A percentile compares a stretch with the other conserved stretches of the same genome.
phyloP scores from a whole-genome alignment of 2,329 filamentous ascomycete species.

The Lasiodiplodia sp. region DNA sequence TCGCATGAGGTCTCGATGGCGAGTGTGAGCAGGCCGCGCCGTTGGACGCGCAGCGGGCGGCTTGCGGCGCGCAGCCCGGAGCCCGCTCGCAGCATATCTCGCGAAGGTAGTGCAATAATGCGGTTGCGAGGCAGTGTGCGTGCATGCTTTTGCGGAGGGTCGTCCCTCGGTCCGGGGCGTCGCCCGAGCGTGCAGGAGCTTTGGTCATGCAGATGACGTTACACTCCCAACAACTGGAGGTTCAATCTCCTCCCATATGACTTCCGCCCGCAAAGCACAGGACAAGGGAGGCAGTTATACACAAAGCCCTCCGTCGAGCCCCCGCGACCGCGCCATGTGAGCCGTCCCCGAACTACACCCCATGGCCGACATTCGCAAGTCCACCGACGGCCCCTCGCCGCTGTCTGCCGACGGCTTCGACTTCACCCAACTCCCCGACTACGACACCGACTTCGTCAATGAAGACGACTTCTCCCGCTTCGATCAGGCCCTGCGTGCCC shows the following conservation, averaged over 20 bases:
- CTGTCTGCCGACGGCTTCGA: conserved; percentile 72
- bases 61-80: neutral
- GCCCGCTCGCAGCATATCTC: conserved; percentile 14
- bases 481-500: conserved; percentile 79
- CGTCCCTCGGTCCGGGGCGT: conserved; percentile 1
- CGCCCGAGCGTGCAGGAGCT: neutral
- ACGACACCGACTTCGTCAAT: conserved; percentile 77
- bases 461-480: conserved; percentile 79
- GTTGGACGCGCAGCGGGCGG: conserved; percentile 4
- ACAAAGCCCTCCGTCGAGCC: conserved; percentile 7
- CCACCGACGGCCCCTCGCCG: conserved; percentile 64
- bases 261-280: neutral
- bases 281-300: conserved; percentile 18
- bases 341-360: neutral
- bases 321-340: conserved; percentile 22
- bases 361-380: conserved; percentile 55
- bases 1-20: conserved; percentile 90
- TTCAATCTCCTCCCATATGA: neutral
- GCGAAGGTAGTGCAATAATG: neutral
- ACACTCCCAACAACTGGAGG: neutral
- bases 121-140: neutral
- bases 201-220: neutral
- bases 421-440: conserved; percentile 75
- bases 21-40: conserved; percentile 56
- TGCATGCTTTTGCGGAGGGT: neutral